Evolutionary conservation across 2,329 filamentous ascomycete species (phyloP), one percentile per base, ranked within the genome.

Genomic region (Pseudonectria buxi): DNA sequence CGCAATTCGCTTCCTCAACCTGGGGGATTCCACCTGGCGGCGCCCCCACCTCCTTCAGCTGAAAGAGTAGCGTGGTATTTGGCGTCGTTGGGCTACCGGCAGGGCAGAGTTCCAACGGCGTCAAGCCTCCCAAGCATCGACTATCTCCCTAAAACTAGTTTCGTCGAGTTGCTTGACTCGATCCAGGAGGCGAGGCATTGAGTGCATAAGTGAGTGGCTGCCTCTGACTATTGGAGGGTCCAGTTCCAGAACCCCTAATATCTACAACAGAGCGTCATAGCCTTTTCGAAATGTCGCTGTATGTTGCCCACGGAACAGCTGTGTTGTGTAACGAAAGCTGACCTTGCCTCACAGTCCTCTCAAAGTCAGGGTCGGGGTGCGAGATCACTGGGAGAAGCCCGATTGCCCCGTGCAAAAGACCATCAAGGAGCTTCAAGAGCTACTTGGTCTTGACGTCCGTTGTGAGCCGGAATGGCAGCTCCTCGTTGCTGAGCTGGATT

Each of bases 381-480:
- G 67, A 18, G 65, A 71, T 43, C 45, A 56, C 33, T 71, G 67
- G 67, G 52, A 57, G 22, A 60, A 53, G 10, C 36, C 51, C 7
- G 53, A 58, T 18, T 47, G 56, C 4, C 43, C 59, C 2, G 49
- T 59, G 1, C 61, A 64, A 24, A 53, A 43, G 13, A 45, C 61
- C 0, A 50, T 66, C 16, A 45, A 43, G 16, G 40, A 34, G 4
- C 45, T 69, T 12, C 45, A 53, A 13, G 44, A 54, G 1, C 37
- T 57, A 6, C 50, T 72, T 11, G 69, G 70, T 1, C 59, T 64
- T 22, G 39, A 58, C 0, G 51, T 69, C 13, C 43, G 45, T 14
- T 50, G 63, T 26, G 55, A 65, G 6, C 66, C 66, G 1, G 62
- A 71, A 46, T 72, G 68, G 65, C 47, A 50, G 6, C 59, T 65